Evolutionary conservation across 78 protist genomes (phyloP), one percentile per base, ranked within the genome.

Genomic region (Emiliania huxleyi): DNA sequence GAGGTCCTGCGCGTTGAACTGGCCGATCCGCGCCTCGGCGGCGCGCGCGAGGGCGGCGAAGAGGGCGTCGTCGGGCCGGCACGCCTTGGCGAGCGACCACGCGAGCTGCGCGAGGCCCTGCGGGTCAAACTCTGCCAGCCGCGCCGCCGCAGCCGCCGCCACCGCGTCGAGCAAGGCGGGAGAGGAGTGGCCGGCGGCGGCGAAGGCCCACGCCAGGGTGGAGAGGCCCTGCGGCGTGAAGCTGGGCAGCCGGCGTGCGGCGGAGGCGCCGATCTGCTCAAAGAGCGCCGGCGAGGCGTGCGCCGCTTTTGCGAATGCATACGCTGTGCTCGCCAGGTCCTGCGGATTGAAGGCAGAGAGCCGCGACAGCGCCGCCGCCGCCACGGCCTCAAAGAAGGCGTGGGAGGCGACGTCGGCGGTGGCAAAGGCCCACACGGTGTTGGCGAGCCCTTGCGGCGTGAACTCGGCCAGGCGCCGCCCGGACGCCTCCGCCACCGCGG

Each of bases 181-280:
- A 37, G 1, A 52, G 42, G 35, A 0, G 91, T 42, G 77, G 35
- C 92, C 15, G 2, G 83, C 83, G 22, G 1, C 62, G 37, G 92
- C 92, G 21, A 62, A 89, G 0, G 45, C 92, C 92, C 92, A 89
- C 22, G 49, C 81, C 19, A 33, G 23, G 55, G 0, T 62, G 23
- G 92, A 48, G 37, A 89, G 40, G 49, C n/a, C 83, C 83, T 89
- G 92, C 92, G 92, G 12, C 55, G 0, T 55, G 92, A 89, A 62
- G 42, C 25, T 52, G 56, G 12, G 5, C 49, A 1, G 25, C 12
- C 46, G 87, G n/a, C 49, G n/a, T 33, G 2, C 18, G n/a, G 35
- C 11, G n/a, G 4, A 46, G 46, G 23, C n/a, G 45, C 38, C 90
- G 48, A 75, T 15, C 2, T 29, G 37, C 46, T 8, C 46, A 46